A percentile compares a stretch with the other conserved stretches of the same genome.
Evolutionary conservation across 2,329 filamentous ascomycete species (phyloP).

Genomic region (Aspergillus piperis): DNA sequence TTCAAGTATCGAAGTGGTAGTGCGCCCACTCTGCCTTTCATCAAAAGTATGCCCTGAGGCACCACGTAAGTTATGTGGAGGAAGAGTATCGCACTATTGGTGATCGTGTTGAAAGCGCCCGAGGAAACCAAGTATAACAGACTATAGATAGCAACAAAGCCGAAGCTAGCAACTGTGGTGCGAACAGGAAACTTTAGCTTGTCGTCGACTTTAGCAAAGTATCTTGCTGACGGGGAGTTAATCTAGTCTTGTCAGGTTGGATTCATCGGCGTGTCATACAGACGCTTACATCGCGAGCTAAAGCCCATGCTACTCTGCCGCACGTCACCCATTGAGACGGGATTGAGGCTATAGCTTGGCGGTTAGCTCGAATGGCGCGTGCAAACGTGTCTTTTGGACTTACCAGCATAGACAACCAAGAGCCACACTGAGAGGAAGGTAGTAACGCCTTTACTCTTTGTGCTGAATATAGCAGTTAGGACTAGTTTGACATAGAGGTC

Average conservation of each 20-base stretch:
- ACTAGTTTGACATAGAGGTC: neutral
- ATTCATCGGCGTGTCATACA: too few species aligned
- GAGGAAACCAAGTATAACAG: neutral
- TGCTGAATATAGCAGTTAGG: neutral
- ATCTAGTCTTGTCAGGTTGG: neutral
- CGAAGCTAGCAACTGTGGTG: neutral
- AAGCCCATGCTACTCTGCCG: neutral
- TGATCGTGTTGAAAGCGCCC: neutral
- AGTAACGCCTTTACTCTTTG: neutral
- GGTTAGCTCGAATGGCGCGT: neutral
- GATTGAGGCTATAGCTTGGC: neutral
- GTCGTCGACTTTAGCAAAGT: neutral
- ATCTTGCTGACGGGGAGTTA: neutral
- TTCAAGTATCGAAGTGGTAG: neutral
- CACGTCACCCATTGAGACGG: neutral
- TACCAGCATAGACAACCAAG: neutral
- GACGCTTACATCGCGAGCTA: neutral
- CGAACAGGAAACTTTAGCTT: neutral
- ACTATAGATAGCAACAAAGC: neutral
- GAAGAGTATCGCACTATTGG: neutral
- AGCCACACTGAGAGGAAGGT: neutral
- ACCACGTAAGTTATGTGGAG: slow-evolving; percentile 1
- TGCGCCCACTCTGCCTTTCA: neutral
- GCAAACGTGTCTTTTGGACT: neutral
- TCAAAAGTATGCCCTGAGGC: neutral